Evolutionary conservation across 2,329 filamentous ascomycete genomes (phyloP).

Genomic region (Proliferodiscus dingleyae): DNA sequence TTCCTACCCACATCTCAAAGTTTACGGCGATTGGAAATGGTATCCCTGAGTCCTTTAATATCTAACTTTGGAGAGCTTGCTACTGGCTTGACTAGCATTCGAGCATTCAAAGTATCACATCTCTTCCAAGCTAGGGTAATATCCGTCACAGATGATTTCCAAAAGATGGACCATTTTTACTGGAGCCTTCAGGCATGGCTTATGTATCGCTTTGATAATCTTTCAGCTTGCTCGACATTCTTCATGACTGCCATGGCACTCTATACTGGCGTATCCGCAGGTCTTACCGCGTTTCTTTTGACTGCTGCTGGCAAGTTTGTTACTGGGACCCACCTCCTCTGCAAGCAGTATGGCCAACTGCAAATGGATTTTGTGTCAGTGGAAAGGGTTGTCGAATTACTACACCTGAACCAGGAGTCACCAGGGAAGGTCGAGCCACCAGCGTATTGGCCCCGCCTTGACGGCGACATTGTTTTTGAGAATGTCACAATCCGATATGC

Average conservation of each 20-base stretch:
- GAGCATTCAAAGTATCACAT: conserved; percentile 72
- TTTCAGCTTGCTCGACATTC: conserved; percentile 71
- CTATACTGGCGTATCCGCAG: conserved; percentile 68
- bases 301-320: conserved; percentile 68
- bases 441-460: conserved; percentile 69
- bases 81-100: conserved; percentile 80
- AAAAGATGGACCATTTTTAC: conserved; percentile 95
- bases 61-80: conserved; percentile 88
- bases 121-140: conserved; percentile 80
- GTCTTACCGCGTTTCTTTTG: conserved; percentile 78
- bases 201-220: conserved; percentile 68
- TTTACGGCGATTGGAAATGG: conserved; percentile 80
- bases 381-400: conserved; percentile 76
- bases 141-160: conserved; percentile 77
- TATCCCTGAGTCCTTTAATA: conserved; percentile 81
- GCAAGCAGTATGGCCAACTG: conserved; percentile 74
- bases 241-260: conserved; percentile 69
- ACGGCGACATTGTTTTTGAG: conserved; percentile 70
- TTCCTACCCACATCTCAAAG: conserved; percentile 83
- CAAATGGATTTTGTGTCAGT: conserved; percentile 92
- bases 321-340: conserved; percentile 65
- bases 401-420: conserved; percentile 72
- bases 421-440: conserved; percentile 64
- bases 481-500: conserved; percentile 76
- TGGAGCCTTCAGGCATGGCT: conserved; percentile 87